phyloP scores from a whole-genome alignment of 495 filamentous ascomycete species.

The Pyrenula massariospora region DNA sequence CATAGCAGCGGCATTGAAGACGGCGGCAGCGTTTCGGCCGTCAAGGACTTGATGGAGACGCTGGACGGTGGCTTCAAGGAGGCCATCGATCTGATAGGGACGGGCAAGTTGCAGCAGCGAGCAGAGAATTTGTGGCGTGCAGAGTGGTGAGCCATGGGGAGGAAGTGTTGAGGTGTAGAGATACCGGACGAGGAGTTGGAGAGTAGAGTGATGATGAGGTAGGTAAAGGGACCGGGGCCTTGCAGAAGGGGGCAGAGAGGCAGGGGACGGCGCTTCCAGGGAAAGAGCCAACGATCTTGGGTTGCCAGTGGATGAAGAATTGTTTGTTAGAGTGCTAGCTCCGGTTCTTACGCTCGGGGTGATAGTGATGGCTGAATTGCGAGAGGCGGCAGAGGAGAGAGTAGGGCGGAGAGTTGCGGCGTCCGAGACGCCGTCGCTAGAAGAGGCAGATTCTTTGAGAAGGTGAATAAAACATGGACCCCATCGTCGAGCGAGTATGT shows the following conservation, averaged over 20 bases:
- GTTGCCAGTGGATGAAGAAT: constrained; percentile 21
- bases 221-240: constrained; percentile 83
- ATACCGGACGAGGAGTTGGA: constrained; percentile 80
- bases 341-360: constrained; percentile 56
- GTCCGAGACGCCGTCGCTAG: constrained; percentile 31
- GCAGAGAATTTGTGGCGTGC: constrained; percentile 90
- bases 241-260: constrained; percentile 51
- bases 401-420: constrained; percentile 40
- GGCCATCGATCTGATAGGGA: constrained; percentile 83
- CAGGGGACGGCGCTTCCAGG: constrained; percentile 30
- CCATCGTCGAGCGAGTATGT: constrained; percentile 78
- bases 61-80: constrained; percentile 84
- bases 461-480: constrained; percentile 90
- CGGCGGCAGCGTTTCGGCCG: constrained; percentile 84
- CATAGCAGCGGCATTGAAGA: constrained; percentile 98
- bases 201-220: constrained; percentile 78
- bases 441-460: constrained; percentile 59
- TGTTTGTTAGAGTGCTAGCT: constrained; percentile 41
- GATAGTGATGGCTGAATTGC: constrained; percentile 78
- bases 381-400: constrained; percentile 25
- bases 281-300: constrained; percentile 29
- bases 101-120: constrained; percentile 87
- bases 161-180: constrained; percentile 88
- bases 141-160: constrained; percentile 59
- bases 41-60: constrained; percentile 85